Evolutionary conservation across 352 stramenopile species (phyloP), one percentile per base, ranked within the genome.

Genomic region (Globisporangium radiosum): DNA sequence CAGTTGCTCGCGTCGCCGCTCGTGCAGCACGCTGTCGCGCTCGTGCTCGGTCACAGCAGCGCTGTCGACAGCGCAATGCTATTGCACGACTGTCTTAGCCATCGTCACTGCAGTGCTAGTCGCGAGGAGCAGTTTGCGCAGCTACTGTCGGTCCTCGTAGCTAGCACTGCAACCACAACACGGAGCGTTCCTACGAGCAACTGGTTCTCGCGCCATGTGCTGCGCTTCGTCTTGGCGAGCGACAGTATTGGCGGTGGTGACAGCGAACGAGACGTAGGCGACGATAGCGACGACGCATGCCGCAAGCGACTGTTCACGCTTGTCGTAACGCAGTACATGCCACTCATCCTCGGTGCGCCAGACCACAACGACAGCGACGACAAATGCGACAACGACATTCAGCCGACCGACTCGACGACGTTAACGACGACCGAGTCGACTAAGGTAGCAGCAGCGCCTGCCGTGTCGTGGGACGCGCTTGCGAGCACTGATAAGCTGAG

Each of bases 171-270:
- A 15, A 15, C 43, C 43, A 47, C 43, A 47, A 47, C 43, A 50
- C 45, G 17, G 56, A 88, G 64, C 66, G 57, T 78, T 48, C 86
- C 82, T 63, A 83, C 87, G 57, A 76, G 78, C 37, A 76, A 86
- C 62, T 94, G 85, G 85, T 94, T 94, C 65, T 48, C 70, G 36
- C 70, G 70, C 48, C 85, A 94, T 59, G 57, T 91, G 44, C 65
- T 91, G 42, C 66, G 60, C 50, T 86, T 84, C 45, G 57, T 83
- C 11, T 59, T 89, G 54, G 75, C 71, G 19, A 43, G 63, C 59
- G 64, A 70, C 36, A 72, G 65, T 47, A 59, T 68, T 54, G 53
- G 17, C 17, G 47, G n/a, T 54, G 57, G 54, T 59, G 54, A 50
- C 70, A 54, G 45, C 45, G 9, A 33, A 2, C 25, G 25, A 33